Base-by-base conservation (phyloP, 208 protist genomes). In the Trypanosoma rangeli region DNA sequence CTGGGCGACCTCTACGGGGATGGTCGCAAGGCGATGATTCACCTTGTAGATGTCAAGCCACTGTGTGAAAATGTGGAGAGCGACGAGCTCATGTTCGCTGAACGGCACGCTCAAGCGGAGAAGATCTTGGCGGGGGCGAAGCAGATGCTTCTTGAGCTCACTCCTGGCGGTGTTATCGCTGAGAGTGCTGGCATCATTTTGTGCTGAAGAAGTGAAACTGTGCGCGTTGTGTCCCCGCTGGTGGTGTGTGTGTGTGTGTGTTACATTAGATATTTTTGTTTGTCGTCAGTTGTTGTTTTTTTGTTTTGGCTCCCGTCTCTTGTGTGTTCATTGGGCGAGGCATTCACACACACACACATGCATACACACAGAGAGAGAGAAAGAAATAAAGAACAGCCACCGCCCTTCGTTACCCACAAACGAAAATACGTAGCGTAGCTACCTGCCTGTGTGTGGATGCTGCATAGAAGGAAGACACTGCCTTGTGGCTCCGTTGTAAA, bases 21-120 rank as follows among this genome's bases (percentile, higher is more conserved):
- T 72, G 88, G 85, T 31, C 56, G 33, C 2, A 73, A 89, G 54
- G 65, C 39, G 35, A 71, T 83, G 26, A 81, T 95, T 26, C 86
- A 82, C 5, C 70, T 95, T 5, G 76, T 89, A 22, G 78, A 83
- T 58, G 74, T 90, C 22, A 67, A 76, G 62, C 59, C 64, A 13
- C n/a, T 92, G 33, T 95, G 90, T 68, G 73, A 68, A 28, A 82
- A 87, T 22, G 74, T 76, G 13, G 68, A 86, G 15, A 63, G 63
- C 20, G 76, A 89, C 60, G 83, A 90, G 44, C 63, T 70, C n/a
- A 78, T 82, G 50, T 85, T 82, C 42, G 70, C 63, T 13, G 66
- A 56, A 46, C 70, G 79, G 9, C 86, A 92, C 64, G 70, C 76
- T 22, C 68, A 69, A 16, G 80, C 89, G 4, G 62, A 80, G 55